These are phyloP conservation scores for Globisporangium middletonii DNA, from an alignment of 352 stramenopile species.

Conservation along the genomic window DNA sequence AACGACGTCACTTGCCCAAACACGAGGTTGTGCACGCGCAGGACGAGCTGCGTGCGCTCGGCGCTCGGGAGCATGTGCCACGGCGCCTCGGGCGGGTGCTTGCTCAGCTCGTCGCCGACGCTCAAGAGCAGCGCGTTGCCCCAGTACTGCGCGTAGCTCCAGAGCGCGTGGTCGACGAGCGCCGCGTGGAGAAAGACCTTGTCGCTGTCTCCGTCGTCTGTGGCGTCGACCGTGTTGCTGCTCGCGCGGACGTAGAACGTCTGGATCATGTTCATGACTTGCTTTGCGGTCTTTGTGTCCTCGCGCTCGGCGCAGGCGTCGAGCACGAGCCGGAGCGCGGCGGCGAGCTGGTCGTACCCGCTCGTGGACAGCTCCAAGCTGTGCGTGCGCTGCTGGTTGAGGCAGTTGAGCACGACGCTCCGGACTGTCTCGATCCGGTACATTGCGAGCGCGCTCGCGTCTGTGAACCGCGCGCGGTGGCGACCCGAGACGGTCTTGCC, in stretches of 20 bases:
- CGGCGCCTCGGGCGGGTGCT: slow-evolving; percentile 45
- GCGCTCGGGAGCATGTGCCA: slow-evolving; percentile 60
- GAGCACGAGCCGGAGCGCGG: slow-evolving; percentile 51
- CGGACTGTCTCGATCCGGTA: slow-evolving; percentile 69
- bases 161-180: slow-evolving; percentile 51
- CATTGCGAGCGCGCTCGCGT: slow-evolving; percentile 43
- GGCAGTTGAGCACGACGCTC: slow-evolving; percentile 50
- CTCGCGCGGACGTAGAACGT: slow-evolving; percentile 52
- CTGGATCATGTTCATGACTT: slow-evolving; percentile 83
- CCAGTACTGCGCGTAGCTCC: slow-evolving; percentile 67
- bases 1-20: slow-evolving; percentile 73
- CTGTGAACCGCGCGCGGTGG: slow-evolving; percentile 62
- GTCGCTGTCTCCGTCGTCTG: background rate
- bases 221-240: background rate
- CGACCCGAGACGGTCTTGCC: slow-evolving; percentile 26
- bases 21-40: slow-evolving; percentile 73
- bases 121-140: slow-evolving; percentile 65
- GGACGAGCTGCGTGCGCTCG: slow-evolving; percentile 64
- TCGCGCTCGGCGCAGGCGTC: slow-evolving; percentile 55
- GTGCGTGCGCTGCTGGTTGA: slow-evolving; percentile 65
- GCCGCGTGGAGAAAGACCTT: slow-evolving; percentile 60
- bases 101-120: slow-evolving; percentile 75
- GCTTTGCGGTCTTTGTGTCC: slow-evolving; percentile 60
- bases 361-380: slow-evolving; percentile 44
- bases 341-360: slow-evolving; percentile 49